Base-by-base conservation (phyloP, 2,329 filamentous ascomycete species). In the Penicillium nordicum region DNA sequence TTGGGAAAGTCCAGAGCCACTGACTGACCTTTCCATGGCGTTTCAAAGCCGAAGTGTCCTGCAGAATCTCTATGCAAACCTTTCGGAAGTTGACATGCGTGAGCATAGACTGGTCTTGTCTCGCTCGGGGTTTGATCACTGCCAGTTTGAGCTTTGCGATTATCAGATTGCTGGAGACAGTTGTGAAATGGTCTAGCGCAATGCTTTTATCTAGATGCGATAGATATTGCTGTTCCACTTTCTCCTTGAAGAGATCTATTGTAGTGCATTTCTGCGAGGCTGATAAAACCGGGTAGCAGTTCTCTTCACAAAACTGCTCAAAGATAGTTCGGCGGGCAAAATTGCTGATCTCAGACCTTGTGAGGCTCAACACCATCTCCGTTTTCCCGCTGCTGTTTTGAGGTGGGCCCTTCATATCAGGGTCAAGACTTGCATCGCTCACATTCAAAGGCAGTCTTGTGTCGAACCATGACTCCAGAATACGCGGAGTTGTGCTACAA, bases 321-420 rank as follows among this genome's bases (percentile, higher is more conserved):
- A 69, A 69, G 2, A 66, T 37, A 3, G 66, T 53, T 23, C 58
- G 62, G 12, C 65, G 61, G 3, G 59, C 58, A 25, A 65, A 63
- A 30, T 58, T 58, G 29, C 60, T 63, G 8, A 57, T 51, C 25
- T 65, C 59, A 30, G 67, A 57, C 5, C 41, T 30, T 27, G 59
- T 54, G 14, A 69, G 43, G 27, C 46, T 68, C 41, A 66, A 67
- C 6, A 62, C 25, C 60, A 71, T 66, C n/a, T 69, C 66, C 2
- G 63, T 66, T n/a, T 48, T 59, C 3, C 58, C 57, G 0, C n/a
- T 16, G 5, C 43, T 41, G 12, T 18, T 16, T 9, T 29, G 25
- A 4, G 52, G 59, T 4, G 36, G 3, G 2, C 41, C 21, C 6
- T 29, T 50, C 63, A 66, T 62, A 2, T 44, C 29, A 5, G 59